Conservation (phyloP, 2,329 filamentous ascomycete genomes). For the Cadophora sp. region DNA sequence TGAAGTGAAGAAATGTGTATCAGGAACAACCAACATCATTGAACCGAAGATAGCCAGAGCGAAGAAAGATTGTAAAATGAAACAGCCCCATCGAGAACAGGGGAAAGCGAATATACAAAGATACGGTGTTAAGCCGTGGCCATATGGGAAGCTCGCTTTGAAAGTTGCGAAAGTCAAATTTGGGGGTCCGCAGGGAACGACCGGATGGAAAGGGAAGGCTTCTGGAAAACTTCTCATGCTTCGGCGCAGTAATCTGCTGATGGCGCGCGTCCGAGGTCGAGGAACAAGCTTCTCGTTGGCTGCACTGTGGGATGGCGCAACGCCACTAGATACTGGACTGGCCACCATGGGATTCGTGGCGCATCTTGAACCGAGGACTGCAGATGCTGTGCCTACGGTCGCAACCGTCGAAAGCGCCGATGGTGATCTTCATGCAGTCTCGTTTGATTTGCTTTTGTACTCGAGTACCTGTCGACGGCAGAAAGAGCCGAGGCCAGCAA, state of each 20-base stretch:
- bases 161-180: background rate
- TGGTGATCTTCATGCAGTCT: background rate
- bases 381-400: background rate
- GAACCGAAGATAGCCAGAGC: slow-evolving; percentile 2
- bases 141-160: background rate
- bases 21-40: background rate
- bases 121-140: background rate
- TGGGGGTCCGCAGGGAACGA: background rate
- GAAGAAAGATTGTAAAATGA: background rate
- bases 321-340: slow-evolving; percentile 1
- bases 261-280: background rate
- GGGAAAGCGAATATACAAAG: background rate
- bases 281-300: slow-evolving; percentile 6
- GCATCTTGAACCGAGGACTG: background rate
- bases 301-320: background rate
- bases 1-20: too few species aligned
- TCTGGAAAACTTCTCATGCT: slow-evolving; percentile 16
- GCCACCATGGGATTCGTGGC: background rate
- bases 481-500: background rate
- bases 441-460: background rate
- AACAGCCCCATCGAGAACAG: background rate
- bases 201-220: slow-evolving; percentile 10
- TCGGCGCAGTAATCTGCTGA: slow-evolving; percentile 7
- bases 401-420: background rate
- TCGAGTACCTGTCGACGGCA: too few species aligned